Evolutionary conservation across 148 eudicot species (phyloP).

Genomic region (Bassia scoparia): DNA sequence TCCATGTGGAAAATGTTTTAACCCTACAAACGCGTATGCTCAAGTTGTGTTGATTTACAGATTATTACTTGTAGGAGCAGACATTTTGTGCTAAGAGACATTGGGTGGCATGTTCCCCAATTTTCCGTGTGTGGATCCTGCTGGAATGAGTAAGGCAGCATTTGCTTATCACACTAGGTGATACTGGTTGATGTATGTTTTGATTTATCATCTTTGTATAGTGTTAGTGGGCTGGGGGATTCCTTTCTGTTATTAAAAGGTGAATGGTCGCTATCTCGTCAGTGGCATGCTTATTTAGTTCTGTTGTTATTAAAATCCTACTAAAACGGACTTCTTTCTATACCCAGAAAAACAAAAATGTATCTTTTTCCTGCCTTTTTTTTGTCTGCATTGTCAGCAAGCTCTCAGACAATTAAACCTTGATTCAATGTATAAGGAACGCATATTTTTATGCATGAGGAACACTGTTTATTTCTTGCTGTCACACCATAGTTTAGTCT

Average conservation of each 20-base stretch:
- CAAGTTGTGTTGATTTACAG: background rate
- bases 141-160: background rate
- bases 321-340: slow-evolving; percentile 2
- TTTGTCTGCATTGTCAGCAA: background rate
- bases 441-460: background rate
- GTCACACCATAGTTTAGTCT: background rate
- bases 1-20: too few relatives aligned
- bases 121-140: background rate
- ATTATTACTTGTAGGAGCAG: background rate
- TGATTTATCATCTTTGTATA: background rate
- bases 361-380: slow-evolving; percentile 2
- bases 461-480: background rate
- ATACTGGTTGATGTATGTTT: background rate
- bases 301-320: background rate
- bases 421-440: background rate
- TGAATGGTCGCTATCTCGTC: background rate
- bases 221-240: too few relatives aligned
- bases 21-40: too few relatives aligned
- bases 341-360: background rate
- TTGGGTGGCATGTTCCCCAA: background rate
- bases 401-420: background rate
- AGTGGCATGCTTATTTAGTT: background rate
- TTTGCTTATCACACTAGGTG: background rate
- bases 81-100: background rate
- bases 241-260: background rate